Conservation (phyloP, 495 filamentous ascomycete genomes). For the Podospora sp. region DNA sequence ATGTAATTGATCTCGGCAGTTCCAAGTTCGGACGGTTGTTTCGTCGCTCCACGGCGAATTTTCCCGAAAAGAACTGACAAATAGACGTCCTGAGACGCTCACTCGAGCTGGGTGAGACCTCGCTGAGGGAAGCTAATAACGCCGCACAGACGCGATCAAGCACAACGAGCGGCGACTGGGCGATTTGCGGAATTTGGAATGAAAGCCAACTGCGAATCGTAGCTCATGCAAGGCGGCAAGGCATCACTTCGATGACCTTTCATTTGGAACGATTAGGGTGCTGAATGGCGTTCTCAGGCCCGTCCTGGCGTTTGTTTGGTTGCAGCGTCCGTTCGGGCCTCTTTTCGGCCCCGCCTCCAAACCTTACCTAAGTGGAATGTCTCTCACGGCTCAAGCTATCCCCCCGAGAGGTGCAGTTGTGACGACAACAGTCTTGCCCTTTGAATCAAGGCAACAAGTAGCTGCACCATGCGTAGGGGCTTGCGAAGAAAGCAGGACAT, state of each 20-base stretch:
- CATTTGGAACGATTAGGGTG: neutral
- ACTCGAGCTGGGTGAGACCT: neutral
- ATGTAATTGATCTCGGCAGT: constrained; percentile 1
- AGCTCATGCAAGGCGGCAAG: neutral
- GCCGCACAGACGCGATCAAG: constrained; percentile 5
- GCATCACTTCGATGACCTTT: neutral
- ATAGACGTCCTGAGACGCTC: neutral
- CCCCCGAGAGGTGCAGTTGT: too few species aligned
- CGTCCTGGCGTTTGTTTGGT: neutral
- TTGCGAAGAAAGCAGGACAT: too few species aligned
- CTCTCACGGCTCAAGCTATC: too few species aligned
- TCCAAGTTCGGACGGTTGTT: constrained; percentile 1
- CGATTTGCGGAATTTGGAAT: neutral
- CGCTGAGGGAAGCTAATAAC: constrained; percentile 1
- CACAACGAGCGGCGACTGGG: constrained; percentile 2
- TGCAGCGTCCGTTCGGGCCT: neutral
- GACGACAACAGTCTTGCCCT: neutral
- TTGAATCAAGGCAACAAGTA: too few species aligned
- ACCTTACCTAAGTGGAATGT: neutral
- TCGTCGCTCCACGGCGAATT: neutral
- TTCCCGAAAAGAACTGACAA: neutral
- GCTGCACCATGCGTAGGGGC: too few species aligned
- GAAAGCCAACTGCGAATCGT: constrained; percentile 7
- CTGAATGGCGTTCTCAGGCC: neutral
- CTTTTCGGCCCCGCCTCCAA: neutral